Evolutionary conservation across 192 early-diverging fungal species (phyloP), one percentile per base, ranked within the genome.

Genomic region (Oehlia diaphana): DNA sequence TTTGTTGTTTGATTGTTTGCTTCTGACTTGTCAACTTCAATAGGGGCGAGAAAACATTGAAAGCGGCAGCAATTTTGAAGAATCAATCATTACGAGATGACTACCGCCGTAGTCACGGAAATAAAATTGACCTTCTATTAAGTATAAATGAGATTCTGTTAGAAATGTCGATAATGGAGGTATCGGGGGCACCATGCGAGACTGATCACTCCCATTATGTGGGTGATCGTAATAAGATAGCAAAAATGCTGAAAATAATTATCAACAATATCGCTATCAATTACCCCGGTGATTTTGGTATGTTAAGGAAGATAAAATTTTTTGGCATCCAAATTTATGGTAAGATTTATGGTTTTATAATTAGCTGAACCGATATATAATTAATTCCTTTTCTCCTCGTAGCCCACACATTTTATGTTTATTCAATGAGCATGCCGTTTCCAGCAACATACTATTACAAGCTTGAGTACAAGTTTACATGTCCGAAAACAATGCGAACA

Each of bases 311-410:
- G 4, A 72, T 72, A 16, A 72, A 72, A 39, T 35, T 72, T 47
- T 39, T 19, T 21, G 69, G 69, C 12, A 72, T 39, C 9, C 69
- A 72, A 21, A 72, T 72, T 19, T 72, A 72, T 72, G 7, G 21
- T 72, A 72, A 26, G 69, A 53, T 53, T 53, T 53, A 19, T 19
- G 50, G 0, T 53, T 47, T 16, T 16, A 16, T 19, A 53, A 53
- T 53, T 19, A 53, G 50, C 50, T 53, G 16, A 53, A 53, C 4
- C 13, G 4, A 53, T 19, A 50, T 63, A 63, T 26, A 63, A 63
- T 63, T 63, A 63, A 50, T 50, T 50, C 49, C 19, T 53, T 53
- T 53, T 53, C 50, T 53, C 3, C 50, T 53, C 1, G 13, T 64
- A 64, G 63, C 1, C 3, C 21, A 64, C 4, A 64, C 21, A 64